Base-by-base conservation (phyloP, 805 yeast species). In the Cyberlindnera euphorbiae region DNA sequence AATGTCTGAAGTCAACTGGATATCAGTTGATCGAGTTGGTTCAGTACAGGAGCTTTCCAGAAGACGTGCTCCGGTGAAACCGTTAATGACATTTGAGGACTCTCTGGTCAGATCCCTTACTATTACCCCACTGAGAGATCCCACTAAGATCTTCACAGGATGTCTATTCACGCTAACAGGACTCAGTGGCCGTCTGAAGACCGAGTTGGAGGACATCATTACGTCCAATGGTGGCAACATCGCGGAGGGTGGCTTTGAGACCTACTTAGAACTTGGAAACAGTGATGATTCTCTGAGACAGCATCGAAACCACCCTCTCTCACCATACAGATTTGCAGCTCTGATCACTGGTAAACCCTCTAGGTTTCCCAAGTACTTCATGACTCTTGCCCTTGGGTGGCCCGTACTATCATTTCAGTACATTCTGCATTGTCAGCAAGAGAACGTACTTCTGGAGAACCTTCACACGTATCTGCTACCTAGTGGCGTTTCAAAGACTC, bases 331-430 rank as follows among this genome's bases (percentile, higher is more conserved):
- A 22, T 84, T 87, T 59, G 86, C 72, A 2, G 89, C 89, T 2
- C 63, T 84, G 23, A 59, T 88, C 1, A 41, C 56, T 1, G 69
- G 69, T 26, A 67, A 66, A 21, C 69, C 72, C 38, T 66, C 74
- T 14, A 63, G 96, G 25, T 84, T 88, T 32, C 68, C 79, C 8
- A 88, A 87, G 51, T 88, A 82, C 53, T 55, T 88, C 8, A 93
- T 85, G 50, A 77, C 82, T 3, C 56, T 87, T 13, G 84, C 90
- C 0, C 53, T 87, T 29, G 89, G 90, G 3, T 87, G 95, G 95
- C 97, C 97, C 2, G 71, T 83, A 14, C 51, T 88, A 21, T 77
- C 85, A 3, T 70, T 72, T 38, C 52, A 59, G 8, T 87, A 72
- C 45, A 62, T 86, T 4, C 53, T 56, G 6, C 81, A 79, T 39